phyloP scores from a whole-genome alignment of 768 basidiomycete genomes.

The Pleurotus giganteus region DNA sequence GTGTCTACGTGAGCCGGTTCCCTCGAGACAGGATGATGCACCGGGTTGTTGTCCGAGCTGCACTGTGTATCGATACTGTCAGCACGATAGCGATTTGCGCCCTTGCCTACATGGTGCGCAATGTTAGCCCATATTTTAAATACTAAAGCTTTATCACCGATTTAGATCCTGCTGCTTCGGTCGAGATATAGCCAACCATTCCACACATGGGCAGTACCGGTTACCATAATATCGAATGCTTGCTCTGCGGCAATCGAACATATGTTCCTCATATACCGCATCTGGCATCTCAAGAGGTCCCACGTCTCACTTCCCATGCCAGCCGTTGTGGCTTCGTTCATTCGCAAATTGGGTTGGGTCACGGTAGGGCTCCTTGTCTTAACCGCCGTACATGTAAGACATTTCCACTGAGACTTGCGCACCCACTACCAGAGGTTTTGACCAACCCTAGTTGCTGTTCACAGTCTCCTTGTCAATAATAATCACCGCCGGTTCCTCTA shows the following conservation, averaged over 20 bases:
- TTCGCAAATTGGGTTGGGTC: background rate
- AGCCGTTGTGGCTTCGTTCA: background rate
- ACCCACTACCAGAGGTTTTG: too few species aligned
- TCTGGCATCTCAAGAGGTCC: background rate
- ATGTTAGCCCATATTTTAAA: background rate
- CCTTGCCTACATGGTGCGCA: background rate
- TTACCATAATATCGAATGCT: background rate
- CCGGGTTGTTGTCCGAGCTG: background rate
- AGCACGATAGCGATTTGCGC: background rate
- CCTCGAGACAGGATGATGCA: slow-evolving; percentile 1
- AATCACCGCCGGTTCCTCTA: too few species aligned
- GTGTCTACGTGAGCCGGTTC: background rate
- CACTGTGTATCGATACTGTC: background rate
- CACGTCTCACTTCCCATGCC: background rate
- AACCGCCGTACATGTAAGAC: too few species aligned
- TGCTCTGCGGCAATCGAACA: slow-evolving; percentile 2
- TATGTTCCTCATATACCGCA: slow-evolving; percentile 5
- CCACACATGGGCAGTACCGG: background rate
- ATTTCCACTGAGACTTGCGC: too few species aligned
- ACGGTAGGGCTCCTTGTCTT: background rate
- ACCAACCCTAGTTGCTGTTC: too few species aligned
- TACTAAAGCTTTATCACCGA: too few species aligned
- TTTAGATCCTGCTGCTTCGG: too few species aligned
- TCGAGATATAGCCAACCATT: background rate
- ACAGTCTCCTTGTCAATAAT: too few species aligned